Evolutionary conservation across 2,329 filamentous ascomycete genomes (phyloP), one percentile per base, ranked within the genome.

Genomic region (Ceratocystis huliohia): DNA sequence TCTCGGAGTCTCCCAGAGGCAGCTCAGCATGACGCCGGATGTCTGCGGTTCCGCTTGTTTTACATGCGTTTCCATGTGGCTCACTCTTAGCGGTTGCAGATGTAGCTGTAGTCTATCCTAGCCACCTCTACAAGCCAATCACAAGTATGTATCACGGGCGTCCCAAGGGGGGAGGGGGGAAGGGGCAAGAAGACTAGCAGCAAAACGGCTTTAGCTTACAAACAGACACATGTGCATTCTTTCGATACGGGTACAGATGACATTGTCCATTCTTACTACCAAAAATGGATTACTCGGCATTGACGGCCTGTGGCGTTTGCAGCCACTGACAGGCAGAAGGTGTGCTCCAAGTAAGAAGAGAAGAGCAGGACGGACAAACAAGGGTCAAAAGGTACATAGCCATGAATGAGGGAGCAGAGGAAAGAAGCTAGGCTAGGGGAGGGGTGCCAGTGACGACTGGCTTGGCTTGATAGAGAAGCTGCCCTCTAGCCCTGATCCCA

Each of bases 81-180:
- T 44, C 46, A 28, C 15, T 53, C 20, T 53, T 13, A 25, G 20
- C 8, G 10, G 22, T 25, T 28, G 48, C 20, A 10, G 22, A 15
- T 20, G 48, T 28, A 22, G 7, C 15, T 3, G 10, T 15, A 25
- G 20, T 22, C 20, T 6, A 8, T 20, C 20, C 8, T 37, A 10
- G 33, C 0, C 33, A 37, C 33, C 33, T 41, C 37, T 13, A 41
- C 37, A 41, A 13, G 10, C 37, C 37, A 41, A 41, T 15, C 37
- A 66, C 10, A 50, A 46, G 20, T 71, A 65, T 28, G 68, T 37
- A 59, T 59, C 56, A 59, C 25, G 20, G 61, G 41, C 13, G 61
- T 63, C 46, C 25, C 22, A 50, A 25, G 61, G 13, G 13, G 37
- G 22, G 20, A 41, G 20, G 41, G 33, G 22, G n/a, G 22, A 4